Evolutionary conservation across 2,329 filamentous ascomycete genomes (phyloP), one percentile per base, ranked within the genome.

Genomic region (Calycina herbarum): DNA sequence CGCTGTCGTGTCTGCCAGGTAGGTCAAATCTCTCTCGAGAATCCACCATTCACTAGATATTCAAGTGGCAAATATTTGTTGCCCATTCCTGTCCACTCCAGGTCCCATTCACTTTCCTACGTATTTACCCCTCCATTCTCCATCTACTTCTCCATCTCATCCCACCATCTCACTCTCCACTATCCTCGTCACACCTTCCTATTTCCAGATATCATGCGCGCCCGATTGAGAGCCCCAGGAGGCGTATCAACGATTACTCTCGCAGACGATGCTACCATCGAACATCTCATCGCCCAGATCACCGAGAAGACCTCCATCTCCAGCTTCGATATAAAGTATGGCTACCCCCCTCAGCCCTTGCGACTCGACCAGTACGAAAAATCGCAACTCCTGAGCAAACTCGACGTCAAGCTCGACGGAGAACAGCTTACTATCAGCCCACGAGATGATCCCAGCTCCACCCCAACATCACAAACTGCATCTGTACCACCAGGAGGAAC

Each of bases 261-360:
- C 33, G 81, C 87, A 42, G 88, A 93, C 63, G 80, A 85, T 67
- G 89, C 91, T 62, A 90, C 86, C 3, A 83, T 92, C 57, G 79
- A 79, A 59, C 82, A 88, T 62, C 81, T 94, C 0, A 80, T 89
- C 58, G 75, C 82, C 3, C 81, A 85, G 60, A 87, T 94, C 72
- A 82, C 82, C 61, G 79, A 85, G 60, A 85, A 86, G 73, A 92
- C 91, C 1, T 85, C 85, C 4, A 82, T 94, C 17, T 73, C 82
- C 6, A 81, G 82, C 15, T 93, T 94, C 74, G 86, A 90, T 56
- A 81, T 96, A 68, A 97, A 95, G 81, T 92, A 90, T 78, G 93
- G 93, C 42, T 96, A 91, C 73, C 94, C 94, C 0, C 89, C 92
- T 29, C 87, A 89, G 74, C 81, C 86, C 0, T 83, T 98, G 17